phyloP scores from a whole-genome alignment of 1,284 basidiomycete genomes.

The Sutorius eximius region DNA sequence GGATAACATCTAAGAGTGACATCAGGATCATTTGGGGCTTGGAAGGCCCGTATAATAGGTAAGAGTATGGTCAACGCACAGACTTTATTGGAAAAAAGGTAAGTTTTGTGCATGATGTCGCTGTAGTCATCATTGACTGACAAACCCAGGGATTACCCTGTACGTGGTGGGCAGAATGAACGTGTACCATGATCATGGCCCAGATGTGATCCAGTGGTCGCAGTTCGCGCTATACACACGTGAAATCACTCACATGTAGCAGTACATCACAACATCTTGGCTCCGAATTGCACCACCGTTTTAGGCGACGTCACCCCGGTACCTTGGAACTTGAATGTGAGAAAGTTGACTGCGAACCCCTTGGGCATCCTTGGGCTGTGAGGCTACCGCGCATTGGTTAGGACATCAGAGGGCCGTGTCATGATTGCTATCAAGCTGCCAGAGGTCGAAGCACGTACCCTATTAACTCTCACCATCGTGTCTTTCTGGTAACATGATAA shows the following conservation, averaged over 20 bases:
- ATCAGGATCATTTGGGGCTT: conserved; percentile 95
- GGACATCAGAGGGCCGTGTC: neutral
- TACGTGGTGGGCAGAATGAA: neutral
- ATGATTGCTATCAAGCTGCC: neutral
- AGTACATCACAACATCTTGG: neutral
- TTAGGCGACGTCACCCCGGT: neutral
- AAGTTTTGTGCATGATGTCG: conserved; percentile 34
- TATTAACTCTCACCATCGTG: neutral
- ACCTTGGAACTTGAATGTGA: neutral
- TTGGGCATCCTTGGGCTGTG: neutral
- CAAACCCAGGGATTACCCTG: neutral
- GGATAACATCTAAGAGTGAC: conserved; percentile 9
- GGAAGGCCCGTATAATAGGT: conserved; percentile 99
- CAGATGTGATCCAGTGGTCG: neutral
- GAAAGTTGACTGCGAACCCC: neutral
- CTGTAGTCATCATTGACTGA: neutral
- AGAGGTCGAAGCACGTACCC: neutral
- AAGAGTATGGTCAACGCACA: conserved; percentile 99
- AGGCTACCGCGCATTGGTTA: neutral
- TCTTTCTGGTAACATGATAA: neutral
- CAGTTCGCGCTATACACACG: neutral
- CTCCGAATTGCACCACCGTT: neutral
- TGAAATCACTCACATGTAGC: neutral
- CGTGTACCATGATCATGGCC: too few species aligned
- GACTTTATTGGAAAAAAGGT: conserved; percentile 98